Percentiles rank a stretch among this genome's conserved stretches.
phyloP scores from a whole-genome alignment of 2,329 filamentous ascomycete genomes.

The Zarea fungicola region DNA sequence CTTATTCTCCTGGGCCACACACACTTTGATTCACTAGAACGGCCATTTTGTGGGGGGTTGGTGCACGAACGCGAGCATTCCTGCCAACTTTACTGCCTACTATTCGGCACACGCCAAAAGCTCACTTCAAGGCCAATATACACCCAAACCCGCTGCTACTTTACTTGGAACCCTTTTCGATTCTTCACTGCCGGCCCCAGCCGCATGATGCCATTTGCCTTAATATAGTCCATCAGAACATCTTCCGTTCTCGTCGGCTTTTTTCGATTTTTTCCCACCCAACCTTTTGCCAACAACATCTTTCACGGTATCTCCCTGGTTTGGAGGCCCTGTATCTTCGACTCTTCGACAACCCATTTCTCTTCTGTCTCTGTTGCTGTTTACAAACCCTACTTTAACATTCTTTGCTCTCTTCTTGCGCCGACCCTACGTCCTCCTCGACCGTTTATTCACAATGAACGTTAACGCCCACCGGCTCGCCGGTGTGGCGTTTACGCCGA shows the following conservation, averaged over 20 bases:
- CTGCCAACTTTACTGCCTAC: not conserved
- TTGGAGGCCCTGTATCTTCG: conserved; percentile 1
- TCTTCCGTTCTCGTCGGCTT: not conserved
- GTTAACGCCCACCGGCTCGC: conserved; percentile 26
- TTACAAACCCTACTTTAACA: conserved; percentile 1
- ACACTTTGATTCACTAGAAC: conserved; percentile 17
- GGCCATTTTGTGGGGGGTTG: conserved; percentile 12
- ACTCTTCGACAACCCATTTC: not conserved
- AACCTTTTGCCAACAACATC: conserved; percentile 2
- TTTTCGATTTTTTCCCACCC: not conserved
- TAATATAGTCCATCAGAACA: not conserved
- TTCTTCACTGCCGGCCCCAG: not conserved
- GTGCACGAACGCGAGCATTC: conserved; percentile 2
- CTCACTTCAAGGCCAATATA: not conserved
- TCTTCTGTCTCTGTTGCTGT: conserved; percentile 3
- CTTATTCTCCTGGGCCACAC: conserved; percentile 6
- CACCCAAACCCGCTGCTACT: not conserved
- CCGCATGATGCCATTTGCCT: conserved; percentile 6
- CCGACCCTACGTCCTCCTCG: not conserved
- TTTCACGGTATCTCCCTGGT: conserved; percentile 6
- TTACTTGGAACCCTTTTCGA: not conserved
- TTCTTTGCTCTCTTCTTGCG: conserved; percentile 8
- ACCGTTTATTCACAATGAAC: conserved; percentile 18
- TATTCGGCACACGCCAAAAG: not conserved
- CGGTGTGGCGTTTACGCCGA: conserved; percentile 24